phyloP scores from a whole-genome alignment of 495 filamentous ascomycete species.

The Penicillium fimorum region DNA sequence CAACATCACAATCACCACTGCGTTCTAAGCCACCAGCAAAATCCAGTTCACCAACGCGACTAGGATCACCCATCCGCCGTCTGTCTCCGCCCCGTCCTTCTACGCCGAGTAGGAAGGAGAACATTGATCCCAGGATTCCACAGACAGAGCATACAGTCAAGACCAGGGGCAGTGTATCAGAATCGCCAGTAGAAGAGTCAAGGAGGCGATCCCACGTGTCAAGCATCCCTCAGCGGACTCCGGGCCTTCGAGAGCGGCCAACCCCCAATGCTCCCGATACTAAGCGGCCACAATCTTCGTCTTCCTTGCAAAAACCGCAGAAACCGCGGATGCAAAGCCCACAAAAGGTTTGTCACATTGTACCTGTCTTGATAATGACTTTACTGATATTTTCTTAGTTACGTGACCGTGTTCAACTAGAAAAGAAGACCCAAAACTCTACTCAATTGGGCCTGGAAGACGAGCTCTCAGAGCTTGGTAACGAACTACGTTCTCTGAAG shows the following conservation, averaged over 20 bases:
- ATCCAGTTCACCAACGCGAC: conserved; percentile 29
- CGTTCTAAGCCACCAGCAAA: conserved; percentile 37
- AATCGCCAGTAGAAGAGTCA: conserved; percentile 42
- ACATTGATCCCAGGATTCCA: conserved; percentile 40
- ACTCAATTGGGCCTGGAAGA: conserved; percentile 65
- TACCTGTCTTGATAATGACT: not conserved
- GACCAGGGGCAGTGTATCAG: conserved; percentile 37
- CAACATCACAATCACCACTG: conserved; percentile 33
- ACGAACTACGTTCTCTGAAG: conserved; percentile 71
- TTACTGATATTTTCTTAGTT: conserved; percentile 40
- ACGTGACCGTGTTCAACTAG: conserved; percentile 79
- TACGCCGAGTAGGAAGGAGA: conserved; percentile 59
- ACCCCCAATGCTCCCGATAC: conserved; percentile 38
- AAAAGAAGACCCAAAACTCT: conserved; percentile 70
- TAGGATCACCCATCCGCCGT: conserved; percentile 37
- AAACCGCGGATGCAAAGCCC: conserved; percentile 86
- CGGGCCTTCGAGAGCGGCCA: conserved; percentile 54
- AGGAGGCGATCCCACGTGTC: conserved; percentile 53
- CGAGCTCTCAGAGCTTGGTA: conserved; percentile 78
- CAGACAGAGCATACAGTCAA: conserved; percentile 37
- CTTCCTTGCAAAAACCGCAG: conserved; percentile 46
- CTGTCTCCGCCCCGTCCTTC: conserved; percentile 40
- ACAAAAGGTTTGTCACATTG: conserved; percentile 59
- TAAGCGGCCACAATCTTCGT: conserved; percentile 35
- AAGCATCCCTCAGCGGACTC: conserved; percentile 50